Base-by-base conservation (phyloP, 1,139 yeast genomes). In the Hyphopichia wangnamkhiaoensis region DNA sequence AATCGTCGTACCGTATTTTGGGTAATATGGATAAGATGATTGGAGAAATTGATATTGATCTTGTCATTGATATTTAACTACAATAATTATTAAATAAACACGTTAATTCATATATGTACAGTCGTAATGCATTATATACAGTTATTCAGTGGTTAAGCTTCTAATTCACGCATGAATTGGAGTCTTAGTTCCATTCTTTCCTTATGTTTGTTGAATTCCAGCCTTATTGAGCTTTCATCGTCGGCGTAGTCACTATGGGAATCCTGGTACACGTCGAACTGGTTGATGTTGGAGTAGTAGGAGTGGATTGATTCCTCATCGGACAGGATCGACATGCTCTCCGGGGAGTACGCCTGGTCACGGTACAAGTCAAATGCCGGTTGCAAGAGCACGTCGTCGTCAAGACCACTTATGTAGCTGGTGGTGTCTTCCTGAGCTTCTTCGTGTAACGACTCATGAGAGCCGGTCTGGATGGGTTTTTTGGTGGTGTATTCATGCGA, bases 11-110 rank as follows among this genome's bases (percentile, higher is more conserved):
- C 52, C 54, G 78, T 46, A 66, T 65, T 27, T 59, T 71, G 47
- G 77, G 78, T 18, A 68, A 63, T 30, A 63, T 72, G 70, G 78
- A 72, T 45, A 58, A 60, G 43, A 58, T 72, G 47, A 66, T 72
- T 33, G 53, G 58, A 19, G 56, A 51, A 31, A 60, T 71, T 39
- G 71, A 71, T 31, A 39, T 68, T 34, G 68, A 66, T 31, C 53
- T 68, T 40, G 68, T 61, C 3, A 43, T 63, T 34, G 45, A 49
- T 27, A 31, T 40, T 27, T 41, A 35, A 20, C 20, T 16, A 16
- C 14, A 13, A 8, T 26, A 12, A 13, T 13, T 13, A 26, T 26
- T 12, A 26, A n/a, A n/a, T n/a, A n/a, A n/a, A n/a, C n/a, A n/a
- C n/a, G n/a, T n/a, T n/a, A n/a, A n/a, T n/a, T n/a, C n/a, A n/a